Evolutionary conservation across 352 stramenopile genomes (phyloP), one percentile per base, ranked within the genome.

Genomic region (Aphanomyces invadans): DNA sequence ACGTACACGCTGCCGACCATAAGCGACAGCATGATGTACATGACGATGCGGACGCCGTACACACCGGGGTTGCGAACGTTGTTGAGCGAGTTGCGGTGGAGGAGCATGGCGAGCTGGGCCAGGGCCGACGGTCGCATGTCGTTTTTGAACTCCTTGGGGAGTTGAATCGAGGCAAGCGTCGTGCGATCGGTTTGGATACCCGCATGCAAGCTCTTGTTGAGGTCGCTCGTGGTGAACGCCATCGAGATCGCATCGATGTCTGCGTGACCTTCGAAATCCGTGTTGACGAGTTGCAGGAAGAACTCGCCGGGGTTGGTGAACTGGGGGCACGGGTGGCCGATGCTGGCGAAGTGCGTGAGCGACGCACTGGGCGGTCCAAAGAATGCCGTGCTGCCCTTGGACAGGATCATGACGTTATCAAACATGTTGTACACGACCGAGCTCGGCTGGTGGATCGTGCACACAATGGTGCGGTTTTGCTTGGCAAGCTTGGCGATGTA

Each of bases 1-100:
- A 89, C 44, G 73, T 86, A 89, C 75, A 91, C 87, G 42, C 79
- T 83, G 25, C 80, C 80, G 4, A 87, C 73, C 77, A 89, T 87
- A 54, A 88, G 75, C 25, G 72, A 83, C 17, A 89, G 72, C 33
- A 77, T 81, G 51, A 78, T 74, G 69, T 91, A 88, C 80, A 89
- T 89, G 68, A 83, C 74, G 17, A 89, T 28, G 0, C 80, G 76
- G 21, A 89, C 72, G 72, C 76, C 87, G 74, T 84, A 89, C 66
- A 89, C 81, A 32, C 78, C 81, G 0, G 79, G 77, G 56, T 86
- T 84, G 57, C 78, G 78, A 32, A 81, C 71, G 57, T 86, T 87
- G 74, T 87, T 86, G 63, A 87, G 49, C 51, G 70, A 71, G 65
- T 83, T 87, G 49, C 80, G 76, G 56, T 83, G 69, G 61, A 83